Evolutionary conservation across 2,329 filamentous ascomycete species (phyloP).

Genomic region (Fusarium chaquense): DNA sequence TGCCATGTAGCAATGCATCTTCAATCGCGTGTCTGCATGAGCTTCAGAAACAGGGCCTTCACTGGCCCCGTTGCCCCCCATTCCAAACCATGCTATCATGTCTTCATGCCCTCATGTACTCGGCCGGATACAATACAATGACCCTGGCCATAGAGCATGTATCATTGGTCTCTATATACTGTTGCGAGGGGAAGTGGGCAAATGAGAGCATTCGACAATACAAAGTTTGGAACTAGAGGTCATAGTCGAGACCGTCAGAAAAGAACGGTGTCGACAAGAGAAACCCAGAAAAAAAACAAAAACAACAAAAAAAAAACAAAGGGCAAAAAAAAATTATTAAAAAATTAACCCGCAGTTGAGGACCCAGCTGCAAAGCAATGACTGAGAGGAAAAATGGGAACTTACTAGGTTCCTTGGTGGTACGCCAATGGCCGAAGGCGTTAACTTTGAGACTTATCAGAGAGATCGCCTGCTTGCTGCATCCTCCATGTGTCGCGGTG

Average conservation of each 20-base stretch:
- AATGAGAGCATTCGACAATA: constrained; percentile 5
- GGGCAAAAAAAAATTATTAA: neutral
- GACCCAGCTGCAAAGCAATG: constrained; percentile 23
- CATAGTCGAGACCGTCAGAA: constrained; percentile 4
- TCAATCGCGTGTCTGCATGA: constrained; percentile 47
- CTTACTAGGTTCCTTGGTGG: constrained; percentile 45
- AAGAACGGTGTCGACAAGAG: constrained; percentile 1
- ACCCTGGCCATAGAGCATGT: constrained; percentile 18
- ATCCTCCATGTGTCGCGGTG: constrained; percentile 62
- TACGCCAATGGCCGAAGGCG: constrained; percentile 47
- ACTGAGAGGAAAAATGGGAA: constrained; percentile 35
- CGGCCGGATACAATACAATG: constrained; percentile 33
- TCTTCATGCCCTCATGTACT: constrained; percentile 28
- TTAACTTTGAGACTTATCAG: constrained; percentile 53
- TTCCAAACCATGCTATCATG: constrained; percentile 39
- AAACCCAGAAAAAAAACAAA: neutral
- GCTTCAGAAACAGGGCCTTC: constrained; percentile 40
- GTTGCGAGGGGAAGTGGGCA: constrained; percentile 14
- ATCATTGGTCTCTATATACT: constrained; percentile 16
- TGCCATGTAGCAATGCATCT: constrained; percentile 44
- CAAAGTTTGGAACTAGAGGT: constrained; percentile 24
- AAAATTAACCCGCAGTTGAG: constrained; percentile 29
- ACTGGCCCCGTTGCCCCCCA: constrained; percentile 37
- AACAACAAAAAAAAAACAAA: constrained; percentile 11
- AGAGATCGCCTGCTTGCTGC: constrained; percentile 64